Evolutionary conservation across 371 early-diverging fungal species (phyloP).

Genomic region (Mucor velutinosus): DNA sequence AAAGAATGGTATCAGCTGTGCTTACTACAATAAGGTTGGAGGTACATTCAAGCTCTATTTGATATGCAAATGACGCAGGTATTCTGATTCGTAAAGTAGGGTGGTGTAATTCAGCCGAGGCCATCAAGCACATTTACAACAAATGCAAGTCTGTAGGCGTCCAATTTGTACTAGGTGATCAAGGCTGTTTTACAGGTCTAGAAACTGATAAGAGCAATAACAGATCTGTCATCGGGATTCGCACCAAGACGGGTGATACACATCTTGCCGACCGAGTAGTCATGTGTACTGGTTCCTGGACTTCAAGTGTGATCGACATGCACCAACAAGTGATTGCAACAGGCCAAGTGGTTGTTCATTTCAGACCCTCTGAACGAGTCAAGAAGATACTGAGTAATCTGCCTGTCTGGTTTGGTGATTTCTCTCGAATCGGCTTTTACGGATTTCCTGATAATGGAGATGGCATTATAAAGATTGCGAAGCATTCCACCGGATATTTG

Average conservation of each 20-base stretch:
- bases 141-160: slow-evolving; percentile 43
- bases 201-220: not conserved
- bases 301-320: slow-evolving; percentile 49
- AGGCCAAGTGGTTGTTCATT: slow-evolving; percentile 58
- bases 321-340: slow-evolving; percentile 39
- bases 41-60: slow-evolving; percentile 19
- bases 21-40: slow-evolving; percentile 38
- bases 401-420: slow-evolving; percentile 57
- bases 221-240: slow-evolving; percentile 38
- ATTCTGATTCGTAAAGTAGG: slow-evolving; percentile 19
- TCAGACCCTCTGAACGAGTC: slow-evolving; percentile 26
- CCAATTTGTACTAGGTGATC: slow-evolving; percentile 35
- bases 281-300: slow-evolving; percentile 61
- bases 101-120: slow-evolving; percentile 43
- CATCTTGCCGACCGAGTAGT: slow-evolving; percentile 46
- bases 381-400: slow-evolving; percentile 1
- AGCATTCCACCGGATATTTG: slow-evolving; percentile 51
- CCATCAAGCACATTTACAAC: slow-evolving; percentile 32
- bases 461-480: slow-evolving; percentile 54
- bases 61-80: not conserved
- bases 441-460: slow-evolving; percentile 55
- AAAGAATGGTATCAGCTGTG: slow-evolving; percentile 28
- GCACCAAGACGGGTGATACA: slow-evolving; percentile 40
- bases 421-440: slow-evolving; percentile 53
- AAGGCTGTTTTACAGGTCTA: slow-evolving; percentile 36